These are phyloP conservation scores for Aspergillus jensenii DNA, from an alignment of 2,329 filamentous ascomycete genomes.

Conservation along the genomic window DNA sequence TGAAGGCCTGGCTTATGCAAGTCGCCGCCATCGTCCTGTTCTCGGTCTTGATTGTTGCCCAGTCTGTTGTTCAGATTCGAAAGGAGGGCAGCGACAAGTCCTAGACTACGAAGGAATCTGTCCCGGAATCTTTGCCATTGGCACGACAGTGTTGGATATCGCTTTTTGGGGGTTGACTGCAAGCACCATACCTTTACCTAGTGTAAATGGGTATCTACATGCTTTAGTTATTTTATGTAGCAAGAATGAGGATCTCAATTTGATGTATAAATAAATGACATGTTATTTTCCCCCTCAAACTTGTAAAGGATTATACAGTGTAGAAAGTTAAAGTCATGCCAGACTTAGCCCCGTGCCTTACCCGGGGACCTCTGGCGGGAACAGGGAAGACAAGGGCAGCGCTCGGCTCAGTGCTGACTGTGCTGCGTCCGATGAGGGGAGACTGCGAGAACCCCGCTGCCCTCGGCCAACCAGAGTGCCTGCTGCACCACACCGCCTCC, in stretches of 20 bases:
- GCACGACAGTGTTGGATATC: background rate
- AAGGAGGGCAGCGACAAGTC: background rate
- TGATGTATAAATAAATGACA: background rate
- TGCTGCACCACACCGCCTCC: constrained; percentile 10
- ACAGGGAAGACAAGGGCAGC: too few relatives aligned
- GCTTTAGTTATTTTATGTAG: background rate
- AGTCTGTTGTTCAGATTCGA: constrained; percentile 4
- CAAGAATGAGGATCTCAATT: background rate
- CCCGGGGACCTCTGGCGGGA: too few relatives aligned
- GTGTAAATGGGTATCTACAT: background rate
- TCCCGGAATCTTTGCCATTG: background rate
- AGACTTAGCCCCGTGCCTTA: too few relatives aligned
- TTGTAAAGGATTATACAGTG: too few relatives aligned
- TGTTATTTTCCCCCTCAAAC: background rate
- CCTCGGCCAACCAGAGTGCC: background rate
- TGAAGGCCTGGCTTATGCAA: constrained; percentile 66
- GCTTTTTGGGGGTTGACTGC: background rate
- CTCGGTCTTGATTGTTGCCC: constrained; percentile 1
- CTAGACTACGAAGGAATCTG: background rate
- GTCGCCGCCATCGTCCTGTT: constrained; percentile 44
- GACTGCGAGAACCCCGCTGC: constrained; percentile 1
- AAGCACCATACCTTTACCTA: background rate
- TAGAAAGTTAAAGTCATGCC: too few relatives aligned
- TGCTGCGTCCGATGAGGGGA: constrained; percentile 2
- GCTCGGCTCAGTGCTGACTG: background rate